phyloP scores from a whole-genome alignment of 1,284 basidiomycete genomes.

The Pseudozyma sp. region DNA sequence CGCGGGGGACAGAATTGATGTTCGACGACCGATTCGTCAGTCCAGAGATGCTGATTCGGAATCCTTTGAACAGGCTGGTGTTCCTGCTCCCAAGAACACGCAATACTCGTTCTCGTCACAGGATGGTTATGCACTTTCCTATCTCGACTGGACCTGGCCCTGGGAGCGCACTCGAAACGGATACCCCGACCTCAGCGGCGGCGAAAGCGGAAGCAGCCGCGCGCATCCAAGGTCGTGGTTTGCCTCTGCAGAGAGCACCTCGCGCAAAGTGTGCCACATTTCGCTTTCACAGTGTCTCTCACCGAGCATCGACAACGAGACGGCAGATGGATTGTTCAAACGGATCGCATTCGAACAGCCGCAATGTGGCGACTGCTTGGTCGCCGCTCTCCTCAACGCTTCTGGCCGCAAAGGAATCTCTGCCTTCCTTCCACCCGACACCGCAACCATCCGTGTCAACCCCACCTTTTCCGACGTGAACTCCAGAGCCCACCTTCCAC shows the following conservation, averaged over 20 bases:
- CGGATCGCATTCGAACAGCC: conserved; percentile 35
- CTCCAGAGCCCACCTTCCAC: conserved; percentile 38
- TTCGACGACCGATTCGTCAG: conserved; percentile 20
- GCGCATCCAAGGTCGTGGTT: conserved; percentile 19
- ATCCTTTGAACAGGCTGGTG: conserved; percentile 23
- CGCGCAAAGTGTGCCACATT: conserved; percentile 20
- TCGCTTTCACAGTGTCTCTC: conserved; percentile 17
- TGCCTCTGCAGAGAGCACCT: background rate
- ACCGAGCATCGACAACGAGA: conserved; percentile 9
- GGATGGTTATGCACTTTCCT: conserved; percentile 47
- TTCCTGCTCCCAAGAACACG: conserved; percentile 41
- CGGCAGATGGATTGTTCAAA: conserved; percentile 43
- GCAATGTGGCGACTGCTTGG: conserved; percentile 44
- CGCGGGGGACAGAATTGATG: conserved; percentile 1
- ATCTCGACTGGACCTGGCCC: conserved; percentile 50
- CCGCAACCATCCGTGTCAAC: conserved; percentile 8
- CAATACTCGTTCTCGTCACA: conserved; percentile 49
- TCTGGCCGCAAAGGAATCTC: conserved; percentile 35
- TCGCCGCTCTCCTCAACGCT: conserved; percentile 39
- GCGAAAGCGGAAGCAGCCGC: background rate
- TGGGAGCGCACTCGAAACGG: conserved; percentile 42
- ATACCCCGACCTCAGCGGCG: conserved; percentile 44
- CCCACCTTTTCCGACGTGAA: background rate
- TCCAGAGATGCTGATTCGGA: conserved; percentile 18
- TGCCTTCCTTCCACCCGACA: conserved; percentile 29